Percentiles rank a stretch among this genome's conserved stretches.
Evolutionary conservation across 345 rosid species (phyloP).

Genomic region (Populus pruinosa): DNA sequence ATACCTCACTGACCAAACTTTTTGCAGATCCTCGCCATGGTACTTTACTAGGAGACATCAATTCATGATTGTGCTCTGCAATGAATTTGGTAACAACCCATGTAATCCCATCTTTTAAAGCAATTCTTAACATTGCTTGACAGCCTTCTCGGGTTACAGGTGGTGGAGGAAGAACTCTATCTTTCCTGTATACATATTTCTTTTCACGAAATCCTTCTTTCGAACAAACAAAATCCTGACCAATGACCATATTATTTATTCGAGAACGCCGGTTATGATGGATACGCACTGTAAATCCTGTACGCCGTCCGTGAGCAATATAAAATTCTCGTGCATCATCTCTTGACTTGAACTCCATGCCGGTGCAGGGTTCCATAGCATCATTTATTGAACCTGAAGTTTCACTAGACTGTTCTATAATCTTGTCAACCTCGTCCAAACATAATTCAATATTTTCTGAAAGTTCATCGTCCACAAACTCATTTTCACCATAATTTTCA

Average conservation of each 20-base stretch:
- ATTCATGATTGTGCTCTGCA: conserved; percentile 39
- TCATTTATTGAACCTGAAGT: conserved; percentile 14
- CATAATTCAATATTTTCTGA: conserved; percentile 30
- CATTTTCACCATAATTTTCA: conserved; percentile 29
- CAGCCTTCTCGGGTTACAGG: conserved; percentile 50
- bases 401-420: conserved; percentile 28
- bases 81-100: conserved; percentile 47
- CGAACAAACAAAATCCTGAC: conserved; percentile 58
- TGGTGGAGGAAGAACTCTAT: conserved; percentile 56
- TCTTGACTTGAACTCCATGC: conserved; percentile 46
- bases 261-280: conserved; percentile 52
- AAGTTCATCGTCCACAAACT: conserved; percentile 30
- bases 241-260: conserved; percentile 44
- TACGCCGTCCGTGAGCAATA: conserved; percentile 40
- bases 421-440: conserved; percentile 39
- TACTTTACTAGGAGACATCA: conserved; percentile 44
- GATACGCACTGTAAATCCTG: conserved; percentile 46
- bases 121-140: conserved; percentile 46
- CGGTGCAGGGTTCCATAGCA: conserved; percentile 30
- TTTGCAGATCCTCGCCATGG: conserved; percentile 48
- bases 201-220: conserved; percentile 56
- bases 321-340: conserved; percentile 50
- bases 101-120: conserved; percentile 37
- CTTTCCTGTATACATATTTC: conserved; percentile 48
- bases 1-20: conserved; percentile 37